phyloP scores from a whole-genome alignment of 805 yeast genomes.

The Candida xiaguanensis region DNA sequence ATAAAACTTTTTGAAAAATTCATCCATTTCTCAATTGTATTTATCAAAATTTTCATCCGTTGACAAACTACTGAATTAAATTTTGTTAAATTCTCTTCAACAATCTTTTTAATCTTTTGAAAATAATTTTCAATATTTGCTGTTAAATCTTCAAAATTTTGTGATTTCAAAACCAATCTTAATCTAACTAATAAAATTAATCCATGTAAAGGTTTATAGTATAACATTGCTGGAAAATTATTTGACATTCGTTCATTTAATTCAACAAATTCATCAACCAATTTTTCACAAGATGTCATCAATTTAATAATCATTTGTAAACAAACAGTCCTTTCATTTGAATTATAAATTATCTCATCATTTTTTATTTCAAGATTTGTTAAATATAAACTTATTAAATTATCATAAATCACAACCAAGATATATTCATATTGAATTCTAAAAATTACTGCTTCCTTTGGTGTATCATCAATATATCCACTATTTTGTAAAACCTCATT shows the following conservation, averaged over 20 bases:
- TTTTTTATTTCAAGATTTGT: neutral
- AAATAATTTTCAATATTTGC: constrained; percentile 21
- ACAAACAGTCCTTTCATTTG: constrained; percentile 26
- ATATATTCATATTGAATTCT: constrained; percentile 49
- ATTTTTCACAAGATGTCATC: constrained; percentile 43
- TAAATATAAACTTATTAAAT: constrained; percentile 40
- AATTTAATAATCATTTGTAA: constrained; percentile 38
- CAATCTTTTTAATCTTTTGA: constrained; percentile 14
- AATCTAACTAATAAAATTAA: constrained; percentile 46
- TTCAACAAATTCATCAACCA: constrained; percentile 42
- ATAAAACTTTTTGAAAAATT: constrained; percentile 16
- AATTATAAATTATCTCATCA: constrained; percentile 6
- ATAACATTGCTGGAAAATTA: constrained; percentile 48
- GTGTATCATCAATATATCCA: constrained; percentile 25
- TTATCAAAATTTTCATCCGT: constrained; percentile 20
- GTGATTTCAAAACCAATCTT: constrained; percentile 42
- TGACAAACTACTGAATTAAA: constrained; percentile 20
- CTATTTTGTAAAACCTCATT: constrained; percentile 38
- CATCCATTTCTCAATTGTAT: constrained; percentile 27
- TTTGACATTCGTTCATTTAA: constrained; percentile 33
- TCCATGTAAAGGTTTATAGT: constrained; percentile 53
- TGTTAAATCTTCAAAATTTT: constrained; percentile 21
- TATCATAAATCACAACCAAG: constrained; percentile 50
- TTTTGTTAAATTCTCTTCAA: constrained; percentile 16
- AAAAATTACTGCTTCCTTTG: constrained; percentile 37